Conservation (phyloP, 1,139 yeast species). For the Debaryomyces singareniensis region DNA sequence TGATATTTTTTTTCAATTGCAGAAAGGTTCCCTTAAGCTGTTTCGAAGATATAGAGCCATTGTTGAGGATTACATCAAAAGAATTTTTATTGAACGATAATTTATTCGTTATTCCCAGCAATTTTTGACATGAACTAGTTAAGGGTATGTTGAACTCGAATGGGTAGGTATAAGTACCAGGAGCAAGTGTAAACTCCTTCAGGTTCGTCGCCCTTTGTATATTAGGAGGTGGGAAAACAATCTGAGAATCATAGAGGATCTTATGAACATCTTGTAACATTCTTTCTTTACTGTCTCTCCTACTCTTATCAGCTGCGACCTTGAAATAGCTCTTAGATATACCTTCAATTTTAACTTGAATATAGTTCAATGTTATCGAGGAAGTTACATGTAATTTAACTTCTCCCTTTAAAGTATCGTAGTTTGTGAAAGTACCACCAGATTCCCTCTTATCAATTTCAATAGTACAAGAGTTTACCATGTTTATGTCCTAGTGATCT, state of each 20-base stretch:
- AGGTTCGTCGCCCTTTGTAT: conserved; percentile 41
- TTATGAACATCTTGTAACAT: conserved; percentile 43
- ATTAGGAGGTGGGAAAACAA: conserved; percentile 59
- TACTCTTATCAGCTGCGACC: conserved; percentile 18
- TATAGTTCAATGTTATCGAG: conserved; percentile 43
- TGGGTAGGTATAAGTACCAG: conserved; percentile 55
- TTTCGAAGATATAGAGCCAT: conserved; percentile 25
- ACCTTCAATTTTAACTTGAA: conserved; percentile 59
- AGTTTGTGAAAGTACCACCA: conserved; percentile 45
- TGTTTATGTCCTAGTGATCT: too few relatives aligned
- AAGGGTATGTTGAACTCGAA: conserved; percentile 52
- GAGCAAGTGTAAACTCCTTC: conserved; percentile 52
- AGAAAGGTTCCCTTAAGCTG: conserved; percentile 17
- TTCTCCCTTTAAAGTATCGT: conserved; percentile 44
- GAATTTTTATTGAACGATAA: conserved; percentile 27
- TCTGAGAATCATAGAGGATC: conserved; percentile 46
- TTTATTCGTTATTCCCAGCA: conserved; percentile 37
- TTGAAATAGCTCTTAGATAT: conserved; percentile 34
- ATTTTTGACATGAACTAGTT: conserved; percentile 41
- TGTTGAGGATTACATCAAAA: conserved; percentile 27
- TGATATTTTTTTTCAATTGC: conserved; percentile 7
- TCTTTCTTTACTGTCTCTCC: conserved; percentile 14
- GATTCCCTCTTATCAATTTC: conserved; percentile 31
- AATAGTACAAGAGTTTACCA: conserved; percentile 11
- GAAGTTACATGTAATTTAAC: conserved; percentile 38